Evolutionary conservation across 2,329 filamentous ascomycete genomes (phyloP).

Genomic region (Sclerotinia spermophila): DNA sequence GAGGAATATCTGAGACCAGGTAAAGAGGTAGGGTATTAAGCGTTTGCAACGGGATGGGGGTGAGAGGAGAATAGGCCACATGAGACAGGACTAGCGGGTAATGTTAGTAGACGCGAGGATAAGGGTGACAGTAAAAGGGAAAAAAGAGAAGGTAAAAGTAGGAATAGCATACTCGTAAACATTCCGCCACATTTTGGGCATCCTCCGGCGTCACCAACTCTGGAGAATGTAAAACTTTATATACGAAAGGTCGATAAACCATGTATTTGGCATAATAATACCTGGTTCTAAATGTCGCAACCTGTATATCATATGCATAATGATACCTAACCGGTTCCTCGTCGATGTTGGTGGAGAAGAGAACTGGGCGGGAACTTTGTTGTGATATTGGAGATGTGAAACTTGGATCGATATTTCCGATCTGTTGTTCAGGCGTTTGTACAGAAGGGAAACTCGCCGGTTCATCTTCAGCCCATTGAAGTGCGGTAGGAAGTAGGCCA

Average conservation of each 20-base stretch:
- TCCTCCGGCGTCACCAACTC: slow-evolving; percentile 53
- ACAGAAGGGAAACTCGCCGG: slow-evolving; percentile 42
- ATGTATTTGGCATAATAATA: slow-evolving; percentile 58
- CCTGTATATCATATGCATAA: slow-evolving; percentile 53
- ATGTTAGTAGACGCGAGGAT: slow-evolving; percentile 9
- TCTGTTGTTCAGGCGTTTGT: background rate
- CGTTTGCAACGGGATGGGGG: slow-evolving; percentile 56
- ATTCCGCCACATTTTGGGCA: slow-evolving; percentile 51
- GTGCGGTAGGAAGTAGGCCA: slow-evolving; percentile 48
- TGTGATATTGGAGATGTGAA: slow-evolving; percentile 27
- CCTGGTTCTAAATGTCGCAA: slow-evolving; percentile 53
- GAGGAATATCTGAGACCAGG: slow-evolving; percentile 60
- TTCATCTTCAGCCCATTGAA: slow-evolving; percentile 56
- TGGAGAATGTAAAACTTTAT: slow-evolving; percentile 56
- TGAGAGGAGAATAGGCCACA: slow-evolving; percentile 58
- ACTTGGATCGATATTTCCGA: slow-evolving; percentile 23
- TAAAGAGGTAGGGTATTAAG: slow-evolving; percentile 55
- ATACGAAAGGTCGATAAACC: slow-evolving; percentile 55
- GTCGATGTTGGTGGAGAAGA: slow-evolving; percentile 49
- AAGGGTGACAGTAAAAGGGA: background rate
- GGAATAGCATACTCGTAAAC: slow-evolving; percentile 42
- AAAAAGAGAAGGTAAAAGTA: background rate
- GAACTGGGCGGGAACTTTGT: slow-evolving; percentile 32
- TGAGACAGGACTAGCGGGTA: slow-evolving; percentile 45
- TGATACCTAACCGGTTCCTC: slow-evolving; percentile 45